Evolutionary conservation across 352 stramenopile genomes (phyloP).

Genomic region (Pythium volutum): DNA sequence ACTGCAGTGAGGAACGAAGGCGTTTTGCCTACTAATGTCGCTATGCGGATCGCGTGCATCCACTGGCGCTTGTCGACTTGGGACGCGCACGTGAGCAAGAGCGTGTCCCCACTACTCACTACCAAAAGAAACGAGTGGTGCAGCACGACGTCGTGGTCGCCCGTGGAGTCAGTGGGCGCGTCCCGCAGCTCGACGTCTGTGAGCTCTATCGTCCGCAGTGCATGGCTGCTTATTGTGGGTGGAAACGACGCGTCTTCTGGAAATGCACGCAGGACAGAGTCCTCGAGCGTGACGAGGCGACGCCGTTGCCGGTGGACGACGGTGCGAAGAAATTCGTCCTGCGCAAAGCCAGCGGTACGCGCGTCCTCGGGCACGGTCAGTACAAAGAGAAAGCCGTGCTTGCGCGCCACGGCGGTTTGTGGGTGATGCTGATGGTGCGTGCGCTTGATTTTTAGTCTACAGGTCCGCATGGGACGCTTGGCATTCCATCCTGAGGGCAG

Average conservation of each 20-base stretch:
- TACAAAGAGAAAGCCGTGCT: constrained; percentile 18
- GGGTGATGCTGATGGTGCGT: not conserved
- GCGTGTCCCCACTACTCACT: constrained; percentile 7
- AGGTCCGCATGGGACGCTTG: not conserved
- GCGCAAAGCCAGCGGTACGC: not conserved
- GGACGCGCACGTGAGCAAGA: constrained; percentile 43
- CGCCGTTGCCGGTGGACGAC: constrained; percentile 15
- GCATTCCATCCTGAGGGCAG: constrained; percentile 2
- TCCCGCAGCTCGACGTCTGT: not conserved
- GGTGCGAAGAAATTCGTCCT: constrained; percentile 16
- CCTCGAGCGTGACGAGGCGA: constrained; percentile 11
- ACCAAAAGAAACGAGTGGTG: constrained; percentile 39
- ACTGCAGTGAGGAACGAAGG: constrained; percentile 16
- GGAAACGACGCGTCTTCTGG: not conserved
- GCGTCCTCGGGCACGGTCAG: not conserved
- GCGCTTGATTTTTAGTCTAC: not conserved
- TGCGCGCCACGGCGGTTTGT: not conserved
- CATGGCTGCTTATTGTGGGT: not conserved
- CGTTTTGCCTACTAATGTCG: constrained; percentile 6
- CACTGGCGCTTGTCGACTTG: constrained; percentile 45
- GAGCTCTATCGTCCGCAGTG: not conserved
- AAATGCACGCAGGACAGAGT: constrained; percentile 7
- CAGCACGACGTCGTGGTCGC: constrained; percentile 29
- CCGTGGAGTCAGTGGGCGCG: not conserved
- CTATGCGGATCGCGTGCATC: constrained; percentile 35